These are phyloP conservation scores for Nemania sp. DNA, from an alignment of 2,329 filamentous ascomycete genomes.

Conservation along the genomic window DNA sequence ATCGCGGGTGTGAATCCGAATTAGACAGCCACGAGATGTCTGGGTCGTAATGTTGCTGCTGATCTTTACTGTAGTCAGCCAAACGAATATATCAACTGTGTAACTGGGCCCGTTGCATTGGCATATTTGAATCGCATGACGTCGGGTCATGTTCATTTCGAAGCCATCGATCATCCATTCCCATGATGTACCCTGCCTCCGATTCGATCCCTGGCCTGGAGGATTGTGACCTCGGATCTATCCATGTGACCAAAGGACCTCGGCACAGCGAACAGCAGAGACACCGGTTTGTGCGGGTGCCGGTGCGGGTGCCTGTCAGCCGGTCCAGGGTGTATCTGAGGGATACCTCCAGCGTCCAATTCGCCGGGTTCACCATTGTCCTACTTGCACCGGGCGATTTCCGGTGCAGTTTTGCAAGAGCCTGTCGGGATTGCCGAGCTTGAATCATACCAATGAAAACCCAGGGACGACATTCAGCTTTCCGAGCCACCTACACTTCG, in stretches of 20 bases:
- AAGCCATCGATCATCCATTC: neutral
- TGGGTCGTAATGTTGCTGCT: neutral
- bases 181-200: conserved; percentile 54
- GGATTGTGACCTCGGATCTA: conserved; percentile 58
- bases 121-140: conserved; percentile 34
- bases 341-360: neutral
- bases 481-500: no score
- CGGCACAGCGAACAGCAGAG: conserved; percentile 60
- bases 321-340: neutral
- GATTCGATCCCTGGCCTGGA: conserved; percentile 59
- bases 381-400: neutral
- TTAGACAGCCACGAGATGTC: conserved; percentile 50
- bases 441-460: neutral
- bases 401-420: no score
- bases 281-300: conserved; percentile 61
- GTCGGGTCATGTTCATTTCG: conserved; percentile 7
- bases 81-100: conserved; percentile 37
- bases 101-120: conserved; percentile 41
- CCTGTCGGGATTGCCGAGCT: neutral
- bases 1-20: conserved; percentile 55
- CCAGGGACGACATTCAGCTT: neutral
- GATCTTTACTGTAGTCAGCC: neutral
- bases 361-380: neutral
- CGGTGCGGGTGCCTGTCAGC: conserved; percentile 26
- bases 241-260: conserved; percentile 56